A percentile compares a stretch with the other conserved stretches of the same genome.
These are phyloP conservation scores for Ascochyta viciae-villosae DNA, from an alignment of 2,329 filamentous ascomycete genomes.

Conservation along the genomic window DNA sequence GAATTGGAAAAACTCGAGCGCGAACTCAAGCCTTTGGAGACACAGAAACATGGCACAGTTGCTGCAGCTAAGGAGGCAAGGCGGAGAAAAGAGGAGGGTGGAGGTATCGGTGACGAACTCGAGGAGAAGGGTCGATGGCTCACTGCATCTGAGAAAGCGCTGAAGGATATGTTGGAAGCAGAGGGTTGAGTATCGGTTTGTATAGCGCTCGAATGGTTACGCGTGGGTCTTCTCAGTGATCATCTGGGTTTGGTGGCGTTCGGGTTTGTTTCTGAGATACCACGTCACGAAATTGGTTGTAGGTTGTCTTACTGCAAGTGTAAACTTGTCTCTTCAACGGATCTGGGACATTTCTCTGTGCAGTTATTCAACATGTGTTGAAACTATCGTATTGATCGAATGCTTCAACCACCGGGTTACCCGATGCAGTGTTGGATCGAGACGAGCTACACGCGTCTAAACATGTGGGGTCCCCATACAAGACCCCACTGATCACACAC, in stretches of 20 bases:
- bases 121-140: slow-evolving; percentile 80
- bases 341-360: too few relatives aligned
- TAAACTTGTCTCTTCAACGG: too few relatives aligned
- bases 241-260: slow-evolving; percentile 4
- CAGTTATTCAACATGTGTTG: too few relatives aligned
- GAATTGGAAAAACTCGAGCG: slow-evolving; percentile 71
- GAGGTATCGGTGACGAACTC: slow-evolving; percentile 74
- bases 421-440: slow-evolving; percentile 10
- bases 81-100: slow-evolving; percentile 68
- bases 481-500: neutral
- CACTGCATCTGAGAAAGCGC: slow-evolving; percentile 68
- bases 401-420: slow-evolving; percentile 3
- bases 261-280: slow-evolving; percentile 7
- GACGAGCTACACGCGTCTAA: slow-evolving; percentile 20
- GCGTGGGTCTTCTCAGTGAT: neutral
- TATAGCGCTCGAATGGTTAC: neutral
- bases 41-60: slow-evolving; percentile 68
- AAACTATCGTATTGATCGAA: too few relatives aligned
- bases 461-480: slow-evolving; percentile 15
- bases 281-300: neutral
- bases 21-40: slow-evolving; percentile 73
- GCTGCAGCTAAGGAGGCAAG: slow-evolving; percentile 74
- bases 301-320: neutral
- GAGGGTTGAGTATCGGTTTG: slow-evolving; percentile 35
- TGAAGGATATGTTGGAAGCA: slow-evolving; percentile 70